Conservation (phyloP, 2,329 filamentous ascomycete species). For the Ceratocystis variospora region DNA sequence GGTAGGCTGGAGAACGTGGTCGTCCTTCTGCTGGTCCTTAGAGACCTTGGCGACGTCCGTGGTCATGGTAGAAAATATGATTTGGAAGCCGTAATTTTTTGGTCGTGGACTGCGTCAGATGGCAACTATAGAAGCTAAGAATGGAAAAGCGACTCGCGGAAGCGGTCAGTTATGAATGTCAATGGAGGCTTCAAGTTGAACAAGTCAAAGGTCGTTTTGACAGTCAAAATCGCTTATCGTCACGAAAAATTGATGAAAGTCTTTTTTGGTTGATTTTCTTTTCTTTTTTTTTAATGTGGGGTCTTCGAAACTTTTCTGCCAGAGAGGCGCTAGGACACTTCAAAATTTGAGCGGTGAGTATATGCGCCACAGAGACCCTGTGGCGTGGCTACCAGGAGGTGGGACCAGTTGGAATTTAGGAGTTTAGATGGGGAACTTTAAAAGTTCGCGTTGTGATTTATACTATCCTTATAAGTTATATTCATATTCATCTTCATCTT, state of each 20-base stretch:
- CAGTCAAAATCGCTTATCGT: background rate
- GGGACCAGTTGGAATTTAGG: background rate
- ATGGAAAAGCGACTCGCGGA: background rate
- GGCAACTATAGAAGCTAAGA: background rate
- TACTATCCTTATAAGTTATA: no score
- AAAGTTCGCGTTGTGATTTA: no score
- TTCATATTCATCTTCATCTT: no score
- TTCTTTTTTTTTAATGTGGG: slow-evolving; percentile 14
- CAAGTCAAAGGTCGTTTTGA: background rate
- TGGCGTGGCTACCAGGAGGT: background rate
- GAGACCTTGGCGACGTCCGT: slow-evolving; percentile 34
- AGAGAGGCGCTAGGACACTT: background rate
- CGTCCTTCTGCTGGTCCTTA: slow-evolving; percentile 39
- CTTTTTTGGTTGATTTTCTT: background rate
- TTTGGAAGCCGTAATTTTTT: no score
- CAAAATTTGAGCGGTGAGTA: background rate
- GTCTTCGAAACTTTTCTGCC: slow-evolving; percentile 13
- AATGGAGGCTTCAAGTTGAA: background rate
- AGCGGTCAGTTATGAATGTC: no score
- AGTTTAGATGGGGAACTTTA: background rate
- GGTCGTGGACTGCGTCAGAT: no score
- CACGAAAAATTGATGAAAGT: slow-evolving; percentile 1
- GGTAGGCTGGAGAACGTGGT: slow-evolving; percentile 88
- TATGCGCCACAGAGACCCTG: background rate
- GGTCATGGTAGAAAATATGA: slow-evolving; percentile 26